Percentiles rank a stretch among this genome's conserved stretches.
Evolutionary conservation across 371 early-diverging fungal genomes (phyloP).

Genomic region (Choanephora cucurbitarum): DNA sequence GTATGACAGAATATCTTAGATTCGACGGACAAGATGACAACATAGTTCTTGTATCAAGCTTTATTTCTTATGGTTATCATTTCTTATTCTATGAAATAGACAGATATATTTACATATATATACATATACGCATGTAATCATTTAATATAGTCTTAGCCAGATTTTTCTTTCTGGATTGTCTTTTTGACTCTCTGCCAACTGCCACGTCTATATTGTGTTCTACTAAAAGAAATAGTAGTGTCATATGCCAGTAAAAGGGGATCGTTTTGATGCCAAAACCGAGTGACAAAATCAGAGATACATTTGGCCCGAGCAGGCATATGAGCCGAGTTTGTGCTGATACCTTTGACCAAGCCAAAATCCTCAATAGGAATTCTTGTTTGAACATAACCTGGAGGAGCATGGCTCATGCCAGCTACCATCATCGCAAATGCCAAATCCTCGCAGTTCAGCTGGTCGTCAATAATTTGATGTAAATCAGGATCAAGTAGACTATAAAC

Average conservation of each 20-base stretch:
- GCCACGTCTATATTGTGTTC: conserved; percentile 22
- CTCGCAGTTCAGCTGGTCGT: conserved; percentile 45
- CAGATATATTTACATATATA: too few species aligned
- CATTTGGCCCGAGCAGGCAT: conserved; percentile 40
- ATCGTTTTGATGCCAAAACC: conserved; percentile 35
- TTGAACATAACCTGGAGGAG: conserved; percentile 27
- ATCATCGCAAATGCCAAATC: conserved; percentile 51
- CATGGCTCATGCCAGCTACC: conserved; percentile 38
- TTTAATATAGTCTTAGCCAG: background rate
- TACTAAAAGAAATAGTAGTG: conserved; percentile 16
- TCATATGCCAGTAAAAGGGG: conserved; percentile 28
- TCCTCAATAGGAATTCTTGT: conserved; percentile 28
- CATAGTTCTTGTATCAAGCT: too few species aligned
- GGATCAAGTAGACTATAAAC: conserved; percentile 34
- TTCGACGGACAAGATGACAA: too few species aligned
- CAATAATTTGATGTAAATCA: conserved; percentile 36
- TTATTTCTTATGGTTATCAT: too few species aligned
- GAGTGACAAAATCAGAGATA: conserved; percentile 32
- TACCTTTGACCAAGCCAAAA: conserved; percentile 39
- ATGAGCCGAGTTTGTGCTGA: conserved; percentile 37
- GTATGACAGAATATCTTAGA: too few species aligned
- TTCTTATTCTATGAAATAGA: too few species aligned
- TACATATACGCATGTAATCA: too few species aligned
- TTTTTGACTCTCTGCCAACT: conserved; percentile 23
- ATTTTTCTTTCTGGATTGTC: background rate